Evolutionary conservation across 345 rosid genomes (phyloP), one percentile per base, ranked within the genome.

Genomic region (Pseudoturritis turrita): DNA sequence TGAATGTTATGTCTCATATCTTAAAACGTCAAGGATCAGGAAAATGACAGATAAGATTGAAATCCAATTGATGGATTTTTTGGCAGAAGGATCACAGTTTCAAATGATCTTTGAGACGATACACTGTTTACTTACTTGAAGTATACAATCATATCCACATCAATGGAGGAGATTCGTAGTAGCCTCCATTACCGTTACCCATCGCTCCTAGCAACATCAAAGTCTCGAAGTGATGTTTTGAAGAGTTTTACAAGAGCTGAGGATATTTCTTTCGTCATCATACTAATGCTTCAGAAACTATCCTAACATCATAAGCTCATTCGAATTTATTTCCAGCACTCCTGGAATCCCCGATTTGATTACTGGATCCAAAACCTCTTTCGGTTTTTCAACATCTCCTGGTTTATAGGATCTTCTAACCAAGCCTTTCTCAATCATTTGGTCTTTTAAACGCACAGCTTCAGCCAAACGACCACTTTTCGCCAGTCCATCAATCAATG

Each of bases 391-490:
- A 13, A 45, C 55, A 68, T 78, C 80, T 41, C 80, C 85, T 44
- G 80, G 86, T 49, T 65, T 69, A 62, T 35, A 63, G n/a, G 77
- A 74, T 69, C 77, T 76, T 72, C 68, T 73, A 28, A 80, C 64
- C 83, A 85, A 81, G 56, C 87, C 86, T 72, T 82, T 77, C 71
- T 81, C 78, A 55, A 65, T 36, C 89, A 88, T 81, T 75, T 69
- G 78, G 15, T 79, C 80, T 72, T 51, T 72, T 72, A 86, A 76
- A 65, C 80, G 81, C 68, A 77, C 70, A 61, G 95, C 95, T 75
- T 80, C 82, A 44, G 21, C 71, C 71, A 62, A 58, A 54, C 70
- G 50, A 69, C 91, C 91, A 71, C 58, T 54, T 80, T 75, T 83
- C 51, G 74, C 70, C 76, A 77, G 78, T 10, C 81, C 87, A 75